A percentile compares a stretch with the other conserved stretches of the same genome.
These are phyloP conservation scores for Apiospora marii DNA, from an alignment of 2,329 filamentous ascomycete genomes.

Conservation along the genomic window DNA sequence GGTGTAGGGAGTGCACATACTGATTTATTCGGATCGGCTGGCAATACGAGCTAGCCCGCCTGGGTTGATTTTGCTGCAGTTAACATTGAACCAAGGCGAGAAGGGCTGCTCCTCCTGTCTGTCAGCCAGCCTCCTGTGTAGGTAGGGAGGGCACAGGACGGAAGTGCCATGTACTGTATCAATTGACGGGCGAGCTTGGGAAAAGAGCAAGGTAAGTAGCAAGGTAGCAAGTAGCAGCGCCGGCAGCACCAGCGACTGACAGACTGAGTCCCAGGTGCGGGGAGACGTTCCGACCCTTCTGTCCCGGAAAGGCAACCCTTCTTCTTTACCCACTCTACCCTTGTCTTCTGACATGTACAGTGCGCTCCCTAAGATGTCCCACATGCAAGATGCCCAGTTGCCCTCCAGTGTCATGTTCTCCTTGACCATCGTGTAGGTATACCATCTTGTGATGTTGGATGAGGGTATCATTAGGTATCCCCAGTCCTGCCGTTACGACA, in stretches of 20 bases:
- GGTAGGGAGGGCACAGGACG: neutral
- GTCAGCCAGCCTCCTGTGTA: neutral
- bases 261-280: neutral
- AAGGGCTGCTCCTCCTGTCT: neutral
- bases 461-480: slow-evolving; percentile 13
- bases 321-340: neutral
- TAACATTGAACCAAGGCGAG: neutral
- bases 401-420: neutral
- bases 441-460: neutral
- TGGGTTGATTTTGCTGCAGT: neutral
- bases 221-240: neutral
- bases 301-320: neutral
- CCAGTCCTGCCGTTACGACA: neutral
- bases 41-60: slow-evolving; percentile 3
- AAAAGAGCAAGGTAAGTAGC: neutral
- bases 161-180: neutral
- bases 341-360: neutral
- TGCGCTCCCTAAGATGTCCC: neutral
- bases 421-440: neutral
- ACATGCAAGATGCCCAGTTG: too few species aligned
- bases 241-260: neutral
- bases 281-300: slow-evolving; percentile 7
- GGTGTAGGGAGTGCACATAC: neutral
- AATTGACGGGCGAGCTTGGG: neutral
- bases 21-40: neutral